Evolutionary conservation across 805 yeast species (phyloP), one percentile per base, ranked within the genome.

Genomic region (Kregervanrija delftensis): DNA sequence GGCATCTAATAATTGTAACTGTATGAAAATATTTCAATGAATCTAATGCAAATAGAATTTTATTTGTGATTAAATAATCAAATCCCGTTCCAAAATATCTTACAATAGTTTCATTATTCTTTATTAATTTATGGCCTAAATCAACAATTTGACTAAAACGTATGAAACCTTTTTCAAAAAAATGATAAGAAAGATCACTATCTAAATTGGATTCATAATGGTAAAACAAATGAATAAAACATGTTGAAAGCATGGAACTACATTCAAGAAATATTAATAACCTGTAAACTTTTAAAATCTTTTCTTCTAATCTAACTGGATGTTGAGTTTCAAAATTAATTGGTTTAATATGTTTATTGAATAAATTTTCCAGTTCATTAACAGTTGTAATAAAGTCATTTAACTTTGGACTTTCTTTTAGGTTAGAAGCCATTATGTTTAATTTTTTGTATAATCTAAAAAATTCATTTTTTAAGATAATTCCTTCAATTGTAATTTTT

Each of bases 11-110:
- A 22, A 22, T 22, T 22, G 28, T 22, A 22, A 6, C 6, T 4
- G 28, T 22, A 22, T 22, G 28, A 22, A 22, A 22, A 22, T 5
- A 22, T 22, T 22, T 22, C 6, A 22, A 22, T 22, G 28, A 22
- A 52, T 12, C 5, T 35, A 45, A 16, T 22, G 45, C 15, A 34
- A 39, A 36, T 48, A 56, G 22, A 28, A 56, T n/a, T 1, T 37
- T 16, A 1, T 81, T 78, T 44, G 68, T 74, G 31, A 77, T 41
- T 9, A 69, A 54, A 40, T 66, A 59, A 38, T 67, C 74, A 2
- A 71, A 65, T 0, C 72, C 69, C 1, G 56, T 52, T 2, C 73
- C 77, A 53, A 76, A 74, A 51, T 68, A 66, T 22, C 28, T 1
- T 50, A 36, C 2, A 55, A 48, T 45, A 65, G 59, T 41, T 65